Percentiles rank a stretch among this genome's conserved stretches.
phyloP scores from a whole-genome alignment of 2,329 filamentous ascomycete genomes.

The Fusarium chaquense region DNA sequence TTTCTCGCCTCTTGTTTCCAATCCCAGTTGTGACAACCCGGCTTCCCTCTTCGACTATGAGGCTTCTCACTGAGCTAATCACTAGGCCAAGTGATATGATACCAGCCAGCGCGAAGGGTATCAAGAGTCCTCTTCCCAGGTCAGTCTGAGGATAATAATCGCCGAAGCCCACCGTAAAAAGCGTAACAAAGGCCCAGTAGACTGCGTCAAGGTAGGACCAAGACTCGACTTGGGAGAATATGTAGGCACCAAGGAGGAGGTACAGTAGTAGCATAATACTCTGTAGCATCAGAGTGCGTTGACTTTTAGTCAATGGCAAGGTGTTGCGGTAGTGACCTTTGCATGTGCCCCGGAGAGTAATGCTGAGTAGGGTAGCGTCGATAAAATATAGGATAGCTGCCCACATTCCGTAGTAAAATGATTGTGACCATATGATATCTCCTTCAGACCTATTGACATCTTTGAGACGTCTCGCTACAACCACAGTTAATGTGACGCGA shows the following conservation, averaged over 20 bases:
- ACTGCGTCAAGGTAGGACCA: slow-evolving; percentile 1
- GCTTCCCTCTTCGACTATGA: not conserved
- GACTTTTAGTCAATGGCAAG: not conserved
- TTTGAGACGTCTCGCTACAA: not conserved
- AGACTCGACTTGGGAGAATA: not conserved
- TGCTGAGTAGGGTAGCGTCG: not conserved
- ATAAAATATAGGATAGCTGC: slow-evolving; percentile 1
- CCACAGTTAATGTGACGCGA: not conserved
- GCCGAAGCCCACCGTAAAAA: slow-evolving; percentile 6
- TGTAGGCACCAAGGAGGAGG: not conserved
- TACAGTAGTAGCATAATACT: slow-evolving; percentile 2
- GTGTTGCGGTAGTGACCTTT: not conserved
- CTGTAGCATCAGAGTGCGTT: not conserved
- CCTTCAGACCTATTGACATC: not conserved
- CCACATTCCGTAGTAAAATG: slow-evolving; percentile 4
- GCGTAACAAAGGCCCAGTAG: slow-evolving; percentile 1
- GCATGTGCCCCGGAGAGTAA: not conserved
- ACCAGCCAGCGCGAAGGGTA: not conserved
- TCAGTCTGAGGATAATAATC: not conserved
- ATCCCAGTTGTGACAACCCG: not conserved
- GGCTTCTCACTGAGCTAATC: not conserved
- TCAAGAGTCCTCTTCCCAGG: not conserved
- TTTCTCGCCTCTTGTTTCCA: not conserved
- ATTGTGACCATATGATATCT: not conserved
- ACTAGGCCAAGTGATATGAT: slow-evolving; percentile 5